Percentiles rank a stretch among this genome's conserved stretches.
Evolutionary conservation across 441 rosid species (phyloP).

Genomic region (Manihot esculenta): DNA sequence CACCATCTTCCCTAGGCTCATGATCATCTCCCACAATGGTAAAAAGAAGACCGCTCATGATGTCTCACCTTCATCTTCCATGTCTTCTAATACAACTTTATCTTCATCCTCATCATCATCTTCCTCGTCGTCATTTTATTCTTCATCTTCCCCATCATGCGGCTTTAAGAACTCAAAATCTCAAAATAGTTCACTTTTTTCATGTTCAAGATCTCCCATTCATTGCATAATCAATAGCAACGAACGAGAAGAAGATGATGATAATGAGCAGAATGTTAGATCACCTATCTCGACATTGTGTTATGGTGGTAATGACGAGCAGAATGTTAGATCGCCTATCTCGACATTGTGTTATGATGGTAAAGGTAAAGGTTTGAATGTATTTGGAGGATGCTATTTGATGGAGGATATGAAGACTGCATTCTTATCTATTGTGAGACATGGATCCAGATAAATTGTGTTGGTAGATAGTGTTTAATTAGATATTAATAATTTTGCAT

Average conservation of each 20-base stretch:
- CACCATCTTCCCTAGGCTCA: neutral
- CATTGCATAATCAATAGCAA: neutral
- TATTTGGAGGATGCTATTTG: constrained; percentile 31
- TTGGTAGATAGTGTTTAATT: neutral
- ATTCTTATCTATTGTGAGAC: constrained; percentile 37
- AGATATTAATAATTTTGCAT: neutral
- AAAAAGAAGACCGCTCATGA: neutral
- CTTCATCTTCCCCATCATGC: neutral
- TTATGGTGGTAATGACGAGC: neutral
- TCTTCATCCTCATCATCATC: neutral
- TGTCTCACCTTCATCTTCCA: constrained; percentile 13
- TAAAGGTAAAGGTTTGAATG: constrained; percentile 9
- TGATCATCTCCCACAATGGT: neutral
- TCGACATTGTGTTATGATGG: neutral
- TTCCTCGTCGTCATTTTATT: neutral
- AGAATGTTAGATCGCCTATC: neutral
- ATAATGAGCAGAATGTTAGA: neutral
- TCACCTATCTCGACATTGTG: neutral
- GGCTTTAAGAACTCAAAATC: neutral
- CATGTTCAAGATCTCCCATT: constrained; percentile 5
- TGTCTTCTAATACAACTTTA: constrained; percentile 15
- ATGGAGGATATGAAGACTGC: constrained; percentile 43
- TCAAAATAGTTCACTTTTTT: neutral
- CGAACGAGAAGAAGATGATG: neutral
- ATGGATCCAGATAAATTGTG: constrained; percentile 25